Conservation (phyloP, 1,284 basidiomycete species). For the Microbotryomycetes sp. region DNA sequence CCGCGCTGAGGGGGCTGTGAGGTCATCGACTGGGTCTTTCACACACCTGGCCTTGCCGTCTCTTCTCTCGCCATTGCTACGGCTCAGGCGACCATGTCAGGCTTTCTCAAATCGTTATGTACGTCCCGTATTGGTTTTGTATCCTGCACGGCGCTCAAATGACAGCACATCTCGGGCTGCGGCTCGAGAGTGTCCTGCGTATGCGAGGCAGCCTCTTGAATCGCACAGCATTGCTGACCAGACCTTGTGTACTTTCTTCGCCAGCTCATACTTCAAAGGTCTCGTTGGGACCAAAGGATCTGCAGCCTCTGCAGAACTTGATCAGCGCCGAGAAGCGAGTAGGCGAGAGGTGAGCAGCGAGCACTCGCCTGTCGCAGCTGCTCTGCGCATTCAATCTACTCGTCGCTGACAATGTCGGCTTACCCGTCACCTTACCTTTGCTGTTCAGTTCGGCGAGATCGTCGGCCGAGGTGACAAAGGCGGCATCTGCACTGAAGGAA, state of each 20-base stretch:
- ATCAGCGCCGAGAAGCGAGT: constrained; percentile 33
- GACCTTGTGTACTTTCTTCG: no score
- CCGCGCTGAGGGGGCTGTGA: not conserved
- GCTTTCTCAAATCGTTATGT: constrained; percentile 23
- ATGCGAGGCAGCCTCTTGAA: no score
- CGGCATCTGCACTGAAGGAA: constrained; percentile 31
- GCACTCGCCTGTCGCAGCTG: not conserved
- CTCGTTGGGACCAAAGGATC: constrained; percentile 32
- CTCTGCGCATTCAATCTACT: not conserved
- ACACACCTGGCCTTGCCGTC: not conserved
- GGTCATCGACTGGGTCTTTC: not conserved
- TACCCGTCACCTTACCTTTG: not conserved
- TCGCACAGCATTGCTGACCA: no score
- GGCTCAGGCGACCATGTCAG: constrained; percentile 6
- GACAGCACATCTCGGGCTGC: no score
- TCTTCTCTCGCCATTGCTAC: not conserved
- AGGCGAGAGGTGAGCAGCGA: constrained; percentile 25
- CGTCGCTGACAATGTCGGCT: not conserved
- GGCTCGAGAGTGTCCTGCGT: no score
- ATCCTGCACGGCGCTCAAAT: no score
- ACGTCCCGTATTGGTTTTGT: no score
- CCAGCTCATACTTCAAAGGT: constrained; percentile 27
- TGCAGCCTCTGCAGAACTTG: constrained; percentile 33
- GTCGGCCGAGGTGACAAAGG: constrained; percentile 29
- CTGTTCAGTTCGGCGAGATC: constrained; percentile 20